Conservation (phyloP, 306 rosid species). For the Cicer yamashitae region DNA sequence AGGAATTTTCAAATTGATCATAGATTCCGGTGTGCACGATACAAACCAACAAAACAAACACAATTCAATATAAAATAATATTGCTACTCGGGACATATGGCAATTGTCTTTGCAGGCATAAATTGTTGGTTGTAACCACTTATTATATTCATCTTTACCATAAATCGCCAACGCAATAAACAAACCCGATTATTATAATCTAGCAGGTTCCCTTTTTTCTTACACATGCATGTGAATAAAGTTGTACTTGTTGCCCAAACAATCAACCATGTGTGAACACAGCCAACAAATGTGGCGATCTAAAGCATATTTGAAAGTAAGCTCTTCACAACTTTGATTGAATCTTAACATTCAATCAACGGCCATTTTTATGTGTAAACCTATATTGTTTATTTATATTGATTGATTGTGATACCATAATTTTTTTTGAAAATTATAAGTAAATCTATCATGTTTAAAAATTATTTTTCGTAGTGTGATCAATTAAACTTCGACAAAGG, state of each 20-base stretch:
- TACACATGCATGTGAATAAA: constrained; percentile 36
- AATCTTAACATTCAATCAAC: no score
- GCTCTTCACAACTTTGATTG: no score
- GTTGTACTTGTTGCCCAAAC: constrained; percentile 21
- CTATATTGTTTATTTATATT: no score
- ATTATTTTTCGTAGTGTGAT: no score
- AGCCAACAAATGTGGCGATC: background rate
- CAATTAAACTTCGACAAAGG: no score
- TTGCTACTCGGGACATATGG: background rate
- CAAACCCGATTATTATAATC: background rate
- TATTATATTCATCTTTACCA: background rate
- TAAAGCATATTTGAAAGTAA: no score
- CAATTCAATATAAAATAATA: background rate
- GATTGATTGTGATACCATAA: no score
- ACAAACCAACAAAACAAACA: background rate
- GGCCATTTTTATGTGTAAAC: no score
- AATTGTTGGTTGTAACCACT: background rate
- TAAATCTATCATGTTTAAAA: no score
- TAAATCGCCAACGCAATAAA: constrained; percentile 7
- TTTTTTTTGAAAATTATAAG: no score
- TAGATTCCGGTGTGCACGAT: background rate
- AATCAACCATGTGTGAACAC: background rate
- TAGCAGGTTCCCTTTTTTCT: constrained; percentile 13
- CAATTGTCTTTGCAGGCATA: background rate
- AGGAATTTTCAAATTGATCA: background rate